A percentile compares a stretch with the other conserved stretches of the same genome.
These are phyloP conservation scores for Stephania japonica DNA, from an alignment of 164 flowering plant genomes.

Conservation along the genomic window DNA sequence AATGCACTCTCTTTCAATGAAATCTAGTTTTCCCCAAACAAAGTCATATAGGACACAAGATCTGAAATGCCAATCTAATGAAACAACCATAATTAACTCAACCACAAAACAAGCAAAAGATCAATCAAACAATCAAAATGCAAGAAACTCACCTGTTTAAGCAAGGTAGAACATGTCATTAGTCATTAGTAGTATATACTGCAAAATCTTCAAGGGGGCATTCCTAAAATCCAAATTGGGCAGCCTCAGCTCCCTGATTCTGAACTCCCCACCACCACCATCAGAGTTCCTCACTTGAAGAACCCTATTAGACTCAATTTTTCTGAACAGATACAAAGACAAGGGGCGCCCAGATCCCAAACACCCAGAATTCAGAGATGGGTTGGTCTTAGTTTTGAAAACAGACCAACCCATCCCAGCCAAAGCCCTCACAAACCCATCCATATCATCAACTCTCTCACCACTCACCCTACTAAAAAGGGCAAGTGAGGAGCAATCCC, in stretches of 20 bases:
- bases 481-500: conserved; percentile 43
- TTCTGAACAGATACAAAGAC: conserved; percentile 45
- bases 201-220: conserved; percentile 58
- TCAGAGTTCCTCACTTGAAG: conserved; percentile 9
- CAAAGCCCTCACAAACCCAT: conserved; percentile 36
- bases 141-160: conserved; percentile 17
- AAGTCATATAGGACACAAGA: background rate
- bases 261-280: conserved; percentile 23
- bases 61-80: background rate
- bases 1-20: no score
- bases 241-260: conserved; percentile 62
- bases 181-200: conserved; percentile 60
- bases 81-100: background rate
- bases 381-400: conserved; percentile 34
- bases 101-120: background rate
- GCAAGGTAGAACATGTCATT: conserved; percentile 64
- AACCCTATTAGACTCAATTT: conserved; percentile 37
- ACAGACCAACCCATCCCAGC: conserved; percentile 62
- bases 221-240: conserved; percentile 58
- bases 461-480: conserved; percentile 34
- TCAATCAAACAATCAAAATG: background rate
- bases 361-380: conserved; percentile 16
- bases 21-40: no score
- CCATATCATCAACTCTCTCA: conserved; percentile 38
- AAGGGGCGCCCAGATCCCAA: conserved; percentile 3